Evolutionary conservation across 1,139 yeast genomes (phyloP).

Genomic region (Taphrina flavorubra): DNA sequence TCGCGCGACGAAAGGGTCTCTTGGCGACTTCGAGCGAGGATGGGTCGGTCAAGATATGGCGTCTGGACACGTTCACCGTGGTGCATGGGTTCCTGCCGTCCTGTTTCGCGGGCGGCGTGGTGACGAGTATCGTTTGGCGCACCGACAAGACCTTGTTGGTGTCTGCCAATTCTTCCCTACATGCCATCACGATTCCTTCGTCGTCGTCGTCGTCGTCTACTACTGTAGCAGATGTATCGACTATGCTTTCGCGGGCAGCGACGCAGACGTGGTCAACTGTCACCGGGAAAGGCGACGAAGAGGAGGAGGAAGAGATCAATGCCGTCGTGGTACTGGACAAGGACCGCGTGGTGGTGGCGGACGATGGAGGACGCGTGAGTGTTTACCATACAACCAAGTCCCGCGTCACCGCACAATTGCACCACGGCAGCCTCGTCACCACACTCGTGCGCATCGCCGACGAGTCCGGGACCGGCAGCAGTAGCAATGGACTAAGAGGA

Average conservation of each 20-base stretch:
- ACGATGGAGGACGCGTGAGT: background rate
- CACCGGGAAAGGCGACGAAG: too few relatives aligned
- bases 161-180: conserved; percentile 3
- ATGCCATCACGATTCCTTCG: conserved; percentile 3
- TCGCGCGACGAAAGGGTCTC: background rate
- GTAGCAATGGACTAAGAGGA: background rate
- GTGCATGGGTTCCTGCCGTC: conserved; percentile 23
- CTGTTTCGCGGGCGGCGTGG: conserved; percentile 14
- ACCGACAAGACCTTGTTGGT: conserved; percentile 5
- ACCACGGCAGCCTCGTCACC: background rate
- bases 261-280: background rate
- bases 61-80: background rate
- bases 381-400: background rate
- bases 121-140: conserved; percentile 19
- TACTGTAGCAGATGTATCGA: too few relatives aligned
- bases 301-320: conserved; percentile 8
- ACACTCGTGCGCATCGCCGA: background rate
- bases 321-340: background rate
- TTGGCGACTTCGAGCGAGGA: conserved; percentile 20
- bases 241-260: background rate
- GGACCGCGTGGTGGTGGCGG: background rate
- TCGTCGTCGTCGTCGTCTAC: background rate
- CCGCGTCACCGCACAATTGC: background rate
- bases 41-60: conserved; percentile 17
- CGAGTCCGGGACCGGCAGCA: too few relatives aligned